Base-by-base conservation (phyloP, 345 rosid genomes). In the Citrus mangshanensis region DNA sequence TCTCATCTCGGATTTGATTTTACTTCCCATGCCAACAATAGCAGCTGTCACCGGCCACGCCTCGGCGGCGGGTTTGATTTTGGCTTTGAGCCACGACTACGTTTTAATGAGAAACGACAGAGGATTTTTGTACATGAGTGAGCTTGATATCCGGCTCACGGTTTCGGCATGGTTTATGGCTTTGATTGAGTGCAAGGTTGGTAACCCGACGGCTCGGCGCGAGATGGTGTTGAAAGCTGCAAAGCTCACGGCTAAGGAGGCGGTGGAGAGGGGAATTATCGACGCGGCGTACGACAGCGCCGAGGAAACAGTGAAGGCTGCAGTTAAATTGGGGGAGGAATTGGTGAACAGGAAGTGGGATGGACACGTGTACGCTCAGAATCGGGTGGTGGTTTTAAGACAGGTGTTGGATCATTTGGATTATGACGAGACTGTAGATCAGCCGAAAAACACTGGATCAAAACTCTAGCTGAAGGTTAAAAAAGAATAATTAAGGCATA, bases 41-140 rank as follows among this genome's bases (percentile, higher is more conserved):
- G 91, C 96, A 75, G 89, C 90, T 80, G 75, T 87, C 14, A 84
- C 90, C 2, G 98, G 97, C 68, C 98, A 92, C 85, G 94, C 94
- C 14, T 85, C 97, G 46, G 93, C 97, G 9, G 95, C 88, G 2
- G 97, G 95, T 2, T 75, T 83, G 55, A 49, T 89, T 2, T 79
- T 93, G 8, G 93, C 94, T 16, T 74, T 89, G 70, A 76, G 92
- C 79, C 95, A 91, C 79, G 95, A 91, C 81, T 88, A 93, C 59
- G 35, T 88, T 5, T 55, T 88, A 32, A 89, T 93, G 95, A 85
- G 93, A 77, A 84, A 86, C 24, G 94, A 90, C 46, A 84, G 86
- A 34, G 97, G 97, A 0, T 93, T 88, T 76, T 63, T 93, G 62
- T 93, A 93, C 85, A 91, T 93, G 97, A 78, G 90, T 72, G 98